phyloP scores from a whole-genome alignment of 257 asterid genomes.

The Marsdenia floribunda region DNA sequence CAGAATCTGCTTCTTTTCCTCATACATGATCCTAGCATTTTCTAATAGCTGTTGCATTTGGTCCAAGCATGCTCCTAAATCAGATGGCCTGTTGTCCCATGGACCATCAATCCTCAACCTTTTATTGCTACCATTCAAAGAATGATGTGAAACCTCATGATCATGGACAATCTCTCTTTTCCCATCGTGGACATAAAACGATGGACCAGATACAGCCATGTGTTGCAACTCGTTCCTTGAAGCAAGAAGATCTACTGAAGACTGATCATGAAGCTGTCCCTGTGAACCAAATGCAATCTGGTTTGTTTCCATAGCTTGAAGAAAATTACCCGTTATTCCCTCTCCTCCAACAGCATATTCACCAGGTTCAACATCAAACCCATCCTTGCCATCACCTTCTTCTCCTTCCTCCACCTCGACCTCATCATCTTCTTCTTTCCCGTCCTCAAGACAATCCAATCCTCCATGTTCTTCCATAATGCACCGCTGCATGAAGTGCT shows the following conservation, averaged over 20 bases:
- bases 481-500: conserved; percentile 53
- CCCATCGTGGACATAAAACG: conserved; percentile 40
- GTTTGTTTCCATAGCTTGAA: conserved; percentile 49
- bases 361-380: conserved; percentile 33
- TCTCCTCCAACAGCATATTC: conserved; percentile 45
- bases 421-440: conserved; percentile 32
- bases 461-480: conserved; percentile 27
- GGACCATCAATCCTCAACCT: conserved; percentile 50
- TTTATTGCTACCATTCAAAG: conserved; percentile 44
- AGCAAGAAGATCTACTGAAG: conserved; percentile 32
- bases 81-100: conserved; percentile 45
- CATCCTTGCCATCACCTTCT: conserved; percentile 33
- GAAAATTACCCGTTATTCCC: conserved; percentile 58
- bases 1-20: conserved; percentile 46
- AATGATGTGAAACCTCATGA: conserved; percentile 27
- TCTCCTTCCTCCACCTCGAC: conserved; percentile 29
- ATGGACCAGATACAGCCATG: conserved; percentile 19
- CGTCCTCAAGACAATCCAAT: conserved; percentile 20
- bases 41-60: conserved; percentile 41
- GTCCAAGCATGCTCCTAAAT: conserved; percentile 58
- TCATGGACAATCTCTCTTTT: conserved; percentile 70
- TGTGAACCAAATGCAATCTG: conserved; percentile 45
- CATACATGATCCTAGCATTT: conserved; percentile 38
- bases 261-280: conserved; percentile 40
- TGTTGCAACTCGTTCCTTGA: conserved; percentile 39